A percentile compares a stretch with the other conserved stretches of the same genome.
Evolutionary conservation across 106 monocot genomes (phyloP).

Genomic region (Dendrobium officinale): DNA sequence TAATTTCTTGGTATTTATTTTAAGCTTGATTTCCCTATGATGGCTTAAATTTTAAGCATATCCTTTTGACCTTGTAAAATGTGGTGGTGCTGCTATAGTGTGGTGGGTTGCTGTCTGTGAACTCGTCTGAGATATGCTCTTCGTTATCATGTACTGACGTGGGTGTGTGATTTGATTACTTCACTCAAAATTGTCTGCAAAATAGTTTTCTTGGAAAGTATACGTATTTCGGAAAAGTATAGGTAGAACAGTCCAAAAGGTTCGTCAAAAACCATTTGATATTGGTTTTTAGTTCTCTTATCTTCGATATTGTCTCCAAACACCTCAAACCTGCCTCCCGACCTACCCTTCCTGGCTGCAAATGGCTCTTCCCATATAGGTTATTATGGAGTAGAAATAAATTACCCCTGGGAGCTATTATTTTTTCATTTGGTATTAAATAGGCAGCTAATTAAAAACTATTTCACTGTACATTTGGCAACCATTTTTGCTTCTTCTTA

Average conservation of each 20-base stretch:
- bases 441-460: too few relatives aligned
- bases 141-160: neutral
- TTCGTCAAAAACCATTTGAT: neutral
- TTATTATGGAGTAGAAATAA: neutral
- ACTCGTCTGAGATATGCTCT: neutral
- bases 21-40: too few relatives aligned
- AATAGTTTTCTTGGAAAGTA: neutral
- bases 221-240: neutral
- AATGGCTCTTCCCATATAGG: neutral
- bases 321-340: neutral
- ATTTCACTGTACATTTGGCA: too few relatives aligned
- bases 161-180: neutral
- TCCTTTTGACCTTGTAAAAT: neutral
- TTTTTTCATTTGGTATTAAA: too few relatives aligned
- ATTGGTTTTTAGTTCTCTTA: neutral
- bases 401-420: neutral
- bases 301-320: neutral
- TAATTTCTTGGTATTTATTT: too few relatives aligned
- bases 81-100: neutral
- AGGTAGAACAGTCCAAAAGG: neutral
- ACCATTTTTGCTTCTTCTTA: too few relatives aligned
- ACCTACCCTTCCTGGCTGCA: neutral
- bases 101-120: neutral
- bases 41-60: neutral
- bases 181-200: neutral